phyloP scores from a whole-genome alignment of 2,329 filamentous ascomycete genomes.

The Aaosphaeria pasadenensis region DNA sequence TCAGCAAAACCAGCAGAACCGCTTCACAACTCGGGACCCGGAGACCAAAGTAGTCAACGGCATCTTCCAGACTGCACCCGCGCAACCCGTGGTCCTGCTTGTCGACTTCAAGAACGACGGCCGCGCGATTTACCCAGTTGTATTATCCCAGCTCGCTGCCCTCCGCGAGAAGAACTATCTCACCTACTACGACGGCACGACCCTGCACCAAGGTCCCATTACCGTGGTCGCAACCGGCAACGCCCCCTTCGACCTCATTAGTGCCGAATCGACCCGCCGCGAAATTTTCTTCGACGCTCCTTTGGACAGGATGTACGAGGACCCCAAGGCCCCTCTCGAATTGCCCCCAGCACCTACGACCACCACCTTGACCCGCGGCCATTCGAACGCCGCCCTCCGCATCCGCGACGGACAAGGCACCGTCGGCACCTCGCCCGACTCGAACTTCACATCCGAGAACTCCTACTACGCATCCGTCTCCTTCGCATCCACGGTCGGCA shows the following conservation, averaged over 20 bases:
- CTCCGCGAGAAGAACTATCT: slow-evolving; percentile 51
- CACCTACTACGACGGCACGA: slow-evolving; percentile 48
- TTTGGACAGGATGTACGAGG: slow-evolving; percentile 35
- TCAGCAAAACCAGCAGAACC: slow-evolving; percentile 45
- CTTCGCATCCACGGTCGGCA: slow-evolving; percentile 55
- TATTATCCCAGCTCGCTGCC: slow-evolving; percentile 42
- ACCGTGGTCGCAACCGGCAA: slow-evolving; percentile 56
- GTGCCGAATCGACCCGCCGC: slow-evolving; percentile 46
- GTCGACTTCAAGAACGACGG: slow-evolving; percentile 50
- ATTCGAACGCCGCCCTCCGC: not conserved
- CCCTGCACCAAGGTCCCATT: slow-evolving; percentile 42
- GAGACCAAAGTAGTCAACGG: slow-evolving; percentile 35
- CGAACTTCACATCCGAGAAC: slow-evolving; percentile 44
- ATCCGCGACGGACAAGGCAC: slow-evolving; percentile 43
- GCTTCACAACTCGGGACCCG: slow-evolving; percentile 23
- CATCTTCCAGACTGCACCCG: slow-evolving; percentile 50
- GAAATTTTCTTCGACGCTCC: slow-evolving; percentile 58
- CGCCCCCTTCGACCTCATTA: slow-evolving; percentile 48
- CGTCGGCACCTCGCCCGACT: slow-evolving; percentile 29
- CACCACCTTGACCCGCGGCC: not conserved
- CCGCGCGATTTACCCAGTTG: slow-evolving; percentile 32
- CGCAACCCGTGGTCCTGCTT: slow-evolving; percentile 50
- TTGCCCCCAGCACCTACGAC: not conserved
- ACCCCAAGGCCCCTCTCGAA: slow-evolving; percentile 6
- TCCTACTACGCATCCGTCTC: slow-evolving; percentile 65